These are phyloP conservation scores for Bromus sterilis DNA, from an alignment of 176 grass and related monocot species.

Conservation along the genomic window DNA sequence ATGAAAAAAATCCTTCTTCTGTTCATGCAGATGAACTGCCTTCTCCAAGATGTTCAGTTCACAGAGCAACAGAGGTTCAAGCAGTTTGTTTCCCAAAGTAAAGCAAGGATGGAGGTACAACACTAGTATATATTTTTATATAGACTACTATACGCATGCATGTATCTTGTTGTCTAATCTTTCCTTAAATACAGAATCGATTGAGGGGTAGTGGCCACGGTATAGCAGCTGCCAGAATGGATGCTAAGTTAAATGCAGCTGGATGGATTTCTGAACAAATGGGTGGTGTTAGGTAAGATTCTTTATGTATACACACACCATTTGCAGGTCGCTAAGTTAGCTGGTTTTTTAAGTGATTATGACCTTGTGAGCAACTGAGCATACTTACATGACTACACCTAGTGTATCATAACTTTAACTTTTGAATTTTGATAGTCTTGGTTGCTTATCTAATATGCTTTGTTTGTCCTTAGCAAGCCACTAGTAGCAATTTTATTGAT, in stretches of 20 bases:
- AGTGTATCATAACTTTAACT: background rate
- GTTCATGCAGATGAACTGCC: constrained; percentile 65
- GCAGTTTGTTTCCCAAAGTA: constrained; percentile 99
- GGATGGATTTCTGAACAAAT: constrained; percentile 96
- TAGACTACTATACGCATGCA: constrained; percentile 9
- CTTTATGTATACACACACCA: constrained; percentile 1
- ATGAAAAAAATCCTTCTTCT: constrained; percentile 6
- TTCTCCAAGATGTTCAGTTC: constrained; percentile 99
- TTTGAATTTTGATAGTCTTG: background rate
- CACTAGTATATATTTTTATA: background rate
- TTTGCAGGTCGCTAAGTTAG: background rate
- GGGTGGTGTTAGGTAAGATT: constrained; percentile 85
- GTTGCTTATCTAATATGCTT: background rate
- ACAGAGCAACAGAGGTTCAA: constrained; percentile 94
- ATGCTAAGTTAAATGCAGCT: constrained; percentile 89
- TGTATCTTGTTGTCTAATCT: constrained; percentile 28
- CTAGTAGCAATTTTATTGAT: background rate
- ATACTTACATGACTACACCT: background rate
- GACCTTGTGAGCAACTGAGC: background rate
- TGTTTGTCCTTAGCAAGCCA: background rate
- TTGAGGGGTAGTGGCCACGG: constrained; percentile 94
- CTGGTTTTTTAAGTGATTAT: constrained; percentile 2
- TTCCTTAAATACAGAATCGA: constrained; percentile 60
- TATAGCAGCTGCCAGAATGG: constrained; percentile 92
- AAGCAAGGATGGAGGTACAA: constrained; percentile 96